Percentiles rank a stretch among this genome's conserved stretches.
Evolutionary conservation across 768 basidiomycete species (phyloP).

Genomic region (Crassisporium funariophilum): DNA sequence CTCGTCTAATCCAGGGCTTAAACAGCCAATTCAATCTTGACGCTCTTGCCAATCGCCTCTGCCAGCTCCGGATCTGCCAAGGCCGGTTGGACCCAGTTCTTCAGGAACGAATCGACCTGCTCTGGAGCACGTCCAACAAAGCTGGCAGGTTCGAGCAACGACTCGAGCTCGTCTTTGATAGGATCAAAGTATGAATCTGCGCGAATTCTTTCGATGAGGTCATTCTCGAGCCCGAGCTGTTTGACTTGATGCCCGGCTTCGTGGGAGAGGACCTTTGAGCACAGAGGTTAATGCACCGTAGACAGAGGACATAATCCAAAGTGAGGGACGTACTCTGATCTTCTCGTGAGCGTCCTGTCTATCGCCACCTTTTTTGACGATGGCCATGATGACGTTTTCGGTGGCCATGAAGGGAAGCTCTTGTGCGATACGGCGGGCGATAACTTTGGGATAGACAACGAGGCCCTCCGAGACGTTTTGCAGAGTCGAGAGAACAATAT

Average conservation of each 20-base stretch:
- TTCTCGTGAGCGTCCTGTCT: slow-evolving; percentile 97
- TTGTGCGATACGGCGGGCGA: slow-evolving; percentile 86
- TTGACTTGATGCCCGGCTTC: slow-evolving; percentile 95
- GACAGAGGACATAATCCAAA: slow-evolving; percentile 11
- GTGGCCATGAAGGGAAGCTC: slow-evolving; percentile 99
- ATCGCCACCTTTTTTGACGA: slow-evolving; percentile 94
- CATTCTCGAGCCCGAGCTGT: slow-evolving; percentile 91
- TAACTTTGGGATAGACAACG: slow-evolving; percentile 99
- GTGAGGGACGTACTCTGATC: slow-evolving; percentile 63
- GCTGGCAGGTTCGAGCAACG: slow-evolving; percentile 78
- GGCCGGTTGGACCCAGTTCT: slow-evolving; percentile 87
- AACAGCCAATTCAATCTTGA: slow-evolving; percentile 69
- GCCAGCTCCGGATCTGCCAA: slow-evolving; percentile 59
- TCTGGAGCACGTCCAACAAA: slow-evolving; percentile 95
- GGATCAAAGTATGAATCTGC: slow-evolving; percentile 86
- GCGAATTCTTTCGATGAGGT: slow-evolving; percentile 87
- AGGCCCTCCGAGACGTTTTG: slow-evolving; percentile 97
- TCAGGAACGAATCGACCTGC: slow-evolving; percentile 89
- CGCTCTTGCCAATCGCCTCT: slow-evolving; percentile 50
- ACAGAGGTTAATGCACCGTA: not conserved
- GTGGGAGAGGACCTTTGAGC: slow-evolving; percentile 75
- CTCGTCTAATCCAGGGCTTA: too few species aligned
- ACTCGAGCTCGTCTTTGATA: slow-evolving; percentile 79
- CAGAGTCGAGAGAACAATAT: slow-evolving; percentile 92
- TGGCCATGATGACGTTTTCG: slow-evolving; percentile 99